Evolutionary conservation across 805 yeast genomes (phyloP), one percentile per base, ranked within the genome.

Genomic region (Sungouiozyma intestinalis): DNA sequence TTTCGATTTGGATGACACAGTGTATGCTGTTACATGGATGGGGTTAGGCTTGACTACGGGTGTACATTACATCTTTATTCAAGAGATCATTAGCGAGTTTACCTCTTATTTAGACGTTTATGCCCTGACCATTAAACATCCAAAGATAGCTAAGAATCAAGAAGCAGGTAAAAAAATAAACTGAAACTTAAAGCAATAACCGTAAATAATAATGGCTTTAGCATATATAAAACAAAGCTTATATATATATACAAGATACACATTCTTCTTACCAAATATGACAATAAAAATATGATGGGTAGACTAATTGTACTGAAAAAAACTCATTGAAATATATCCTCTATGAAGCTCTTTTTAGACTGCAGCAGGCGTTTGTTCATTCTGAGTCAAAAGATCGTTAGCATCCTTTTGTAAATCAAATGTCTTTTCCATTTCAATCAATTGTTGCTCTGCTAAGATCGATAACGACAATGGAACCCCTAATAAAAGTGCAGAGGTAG

Each of bases 381-480:
- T 83, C 47, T 82, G 79, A 35, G 86, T 82, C 55, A 83, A 67
- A 37, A 82, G 74, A 45, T 79, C 87, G 56, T 76, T 80, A 19
- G 87, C 81, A 47, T 81, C 80, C 63, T 80, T 82, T 64, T 82
- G 90, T 58, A 82, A 68, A 45, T 81, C 77, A 73, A 86, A 79
- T 61, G 87, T 92, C 70, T 84, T 86, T 71, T 88, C 97, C 81
- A 85, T 75, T 69, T 88, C 97, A 60, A 81, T 78, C 63, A 88
- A 75, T 70, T 90, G 97, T 62, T 87, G 94, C 69, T 90, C 97
- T 46, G 87, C 79, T 55, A 92, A 72, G 54, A 92, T 84, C 41
- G 95, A 81, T 55, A 92, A 71, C 7, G 95, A 80, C 54, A 85
- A 73, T 49, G 99, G 99, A 38, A 87, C 94, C 62, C 96, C 97